phyloP scores from a whole-genome alignment of 2,329 filamentous ascomycete species.

The Beauveria rudraprayagi region DNA sequence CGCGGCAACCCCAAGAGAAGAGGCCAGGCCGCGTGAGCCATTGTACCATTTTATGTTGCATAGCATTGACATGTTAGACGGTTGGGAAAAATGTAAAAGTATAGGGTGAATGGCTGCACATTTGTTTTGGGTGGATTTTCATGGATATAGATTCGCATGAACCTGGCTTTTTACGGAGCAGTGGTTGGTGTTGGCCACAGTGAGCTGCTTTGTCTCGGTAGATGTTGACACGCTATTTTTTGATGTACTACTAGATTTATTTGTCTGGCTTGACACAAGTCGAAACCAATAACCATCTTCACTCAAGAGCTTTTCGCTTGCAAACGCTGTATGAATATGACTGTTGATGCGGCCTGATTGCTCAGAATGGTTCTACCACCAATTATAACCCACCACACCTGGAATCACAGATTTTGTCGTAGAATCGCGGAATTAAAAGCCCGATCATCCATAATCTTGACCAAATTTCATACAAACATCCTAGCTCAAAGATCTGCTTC shows the following conservation, averaged over 20 bases:
- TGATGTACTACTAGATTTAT: slow-evolving; percentile 6
- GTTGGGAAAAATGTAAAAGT: slow-evolving; percentile 11
- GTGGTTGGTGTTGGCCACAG: neutral
- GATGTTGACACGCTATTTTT: slow-evolving; percentile 5
- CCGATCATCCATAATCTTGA: slow-evolving; percentile 15
- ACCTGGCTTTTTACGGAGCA: neutral
- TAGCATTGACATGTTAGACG: neutral
- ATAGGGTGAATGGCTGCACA: neutral
- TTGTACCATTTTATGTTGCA: slow-evolving; percentile 6
- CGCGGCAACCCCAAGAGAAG: slow-evolving; percentile 50
- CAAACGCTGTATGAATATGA: too few species aligned
- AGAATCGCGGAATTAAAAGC: neutral
- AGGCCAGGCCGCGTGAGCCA: slow-evolving; percentile 20
- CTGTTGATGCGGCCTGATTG: too few species aligned
- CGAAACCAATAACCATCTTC: slow-evolving; percentile 14
- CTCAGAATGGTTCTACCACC: too few species aligned
- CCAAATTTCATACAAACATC: slow-evolving; percentile 36
- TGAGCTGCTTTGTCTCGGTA: neutral
- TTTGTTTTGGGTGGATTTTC: neutral
- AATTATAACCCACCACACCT: neutral
- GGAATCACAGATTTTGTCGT: neutral
- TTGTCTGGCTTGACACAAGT: neutral
- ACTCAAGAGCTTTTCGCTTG: slow-evolving; percentile 12
- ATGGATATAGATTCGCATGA: neutral
- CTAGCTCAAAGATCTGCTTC: slow-evolving; percentile 26